Conservation (phyloP, 2,329 filamentous ascomycete species). For the Clarireedia homoeocarpa region DNA sequence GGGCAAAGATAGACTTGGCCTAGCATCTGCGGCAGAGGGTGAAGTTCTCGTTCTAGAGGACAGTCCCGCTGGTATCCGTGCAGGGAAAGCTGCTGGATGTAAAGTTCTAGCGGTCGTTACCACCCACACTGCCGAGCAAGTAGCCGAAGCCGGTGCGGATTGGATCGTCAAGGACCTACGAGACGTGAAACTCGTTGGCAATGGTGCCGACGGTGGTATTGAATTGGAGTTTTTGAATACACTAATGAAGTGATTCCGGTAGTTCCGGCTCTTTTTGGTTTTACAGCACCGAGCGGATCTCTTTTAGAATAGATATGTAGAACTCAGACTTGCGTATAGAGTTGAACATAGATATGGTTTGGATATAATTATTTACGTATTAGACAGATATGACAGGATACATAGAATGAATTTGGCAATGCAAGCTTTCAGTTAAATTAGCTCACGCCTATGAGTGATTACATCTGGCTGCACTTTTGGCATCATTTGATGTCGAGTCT, state of each 20-base stretch:
- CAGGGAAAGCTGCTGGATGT: slow-evolving; percentile 65
- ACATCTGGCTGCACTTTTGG: no score
- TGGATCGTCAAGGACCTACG: slow-evolving; percentile 61
- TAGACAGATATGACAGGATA: no score
- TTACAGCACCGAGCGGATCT: no score
- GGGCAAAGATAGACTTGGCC: slow-evolving; percentile 53
- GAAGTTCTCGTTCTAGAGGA: slow-evolving; percentile 59
- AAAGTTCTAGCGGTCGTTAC: slow-evolving; percentile 59
- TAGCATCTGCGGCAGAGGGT: slow-evolving; percentile 24
- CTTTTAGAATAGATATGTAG: no score
- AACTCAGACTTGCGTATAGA: no score
- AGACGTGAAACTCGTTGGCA: slow-evolving; percentile 47
- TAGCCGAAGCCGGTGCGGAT: slow-evolving; percentile 57
- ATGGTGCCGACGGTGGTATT: slow-evolving; percentile 32
- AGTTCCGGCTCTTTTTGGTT: no score
- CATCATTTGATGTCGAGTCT: no score
- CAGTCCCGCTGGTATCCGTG: slow-evolving; percentile 58
- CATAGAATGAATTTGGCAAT: no score
- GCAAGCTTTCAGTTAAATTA: no score
- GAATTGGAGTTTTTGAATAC: slow-evolving; percentile 26
- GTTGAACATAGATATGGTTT: no score
- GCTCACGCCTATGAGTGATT: no score
- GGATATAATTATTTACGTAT: no score
- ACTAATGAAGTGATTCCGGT: neutral
- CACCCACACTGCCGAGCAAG: slow-evolving; percentile 52